Percentiles rank a stretch among this genome's conserved stretches.
Evolutionary conservation across 1,284 basidiomycete genomes (phyloP).

Genomic region (Boletus mariae): DNA sequence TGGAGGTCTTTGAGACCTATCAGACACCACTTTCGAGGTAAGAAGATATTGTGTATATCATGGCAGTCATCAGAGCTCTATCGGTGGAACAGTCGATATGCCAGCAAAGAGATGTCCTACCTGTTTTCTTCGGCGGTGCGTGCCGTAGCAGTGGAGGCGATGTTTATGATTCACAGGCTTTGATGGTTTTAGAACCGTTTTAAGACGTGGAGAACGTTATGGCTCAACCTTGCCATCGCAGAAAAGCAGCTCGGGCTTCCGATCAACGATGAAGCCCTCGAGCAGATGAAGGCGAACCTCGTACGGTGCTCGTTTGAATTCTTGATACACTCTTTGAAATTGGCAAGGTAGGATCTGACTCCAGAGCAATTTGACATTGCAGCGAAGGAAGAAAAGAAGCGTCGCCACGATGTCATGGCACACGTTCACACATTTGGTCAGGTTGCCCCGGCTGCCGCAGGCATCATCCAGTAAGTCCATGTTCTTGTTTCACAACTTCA

Average conservation of each 20-base stretch:
- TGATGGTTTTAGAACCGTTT: slow-evolving; percentile 74
- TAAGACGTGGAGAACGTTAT: slow-evolving; percentile 94
- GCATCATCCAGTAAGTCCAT: slow-evolving; percentile 83
- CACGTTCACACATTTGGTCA: slow-evolving; percentile 97
- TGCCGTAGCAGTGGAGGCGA: slow-evolving; percentile 5
- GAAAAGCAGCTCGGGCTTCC: slow-evolving; percentile 94
- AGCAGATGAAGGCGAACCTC: slow-evolving; percentile 91
- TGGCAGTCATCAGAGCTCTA: slow-evolving; percentile 8
- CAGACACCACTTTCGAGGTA: slow-evolving; percentile 76
- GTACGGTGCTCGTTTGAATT: slow-evolving; percentile 42
- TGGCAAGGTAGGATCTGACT: slow-evolving; percentile 61
- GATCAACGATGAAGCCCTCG: slow-evolving; percentile 88
- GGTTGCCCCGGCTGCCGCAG: slow-evolving; percentile 92
- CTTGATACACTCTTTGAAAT: slow-evolving; percentile 1
- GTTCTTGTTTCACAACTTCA: slow-evolving; percentile 6
- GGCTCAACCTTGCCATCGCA: slow-evolving; percentile 95
- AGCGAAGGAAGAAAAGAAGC: slow-evolving; percentile 92
- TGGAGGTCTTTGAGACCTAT: slow-evolving; percentile 68
- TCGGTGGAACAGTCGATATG: slow-evolving; percentile 77
- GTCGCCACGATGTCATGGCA: slow-evolving; percentile 99
- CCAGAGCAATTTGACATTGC: slow-evolving; percentile 90
- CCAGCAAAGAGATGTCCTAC: slow-evolving; percentile 97
- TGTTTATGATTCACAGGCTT: neutral
- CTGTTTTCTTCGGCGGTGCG: slow-evolving; percentile 88
- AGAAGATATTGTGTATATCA: neutral